A percentile compares a stretch with the other conserved stretches of the same genome.
phyloP scores from a whole-genome alignment of 768 basidiomycete species.

The Tephrocybe sp. region DNA sequence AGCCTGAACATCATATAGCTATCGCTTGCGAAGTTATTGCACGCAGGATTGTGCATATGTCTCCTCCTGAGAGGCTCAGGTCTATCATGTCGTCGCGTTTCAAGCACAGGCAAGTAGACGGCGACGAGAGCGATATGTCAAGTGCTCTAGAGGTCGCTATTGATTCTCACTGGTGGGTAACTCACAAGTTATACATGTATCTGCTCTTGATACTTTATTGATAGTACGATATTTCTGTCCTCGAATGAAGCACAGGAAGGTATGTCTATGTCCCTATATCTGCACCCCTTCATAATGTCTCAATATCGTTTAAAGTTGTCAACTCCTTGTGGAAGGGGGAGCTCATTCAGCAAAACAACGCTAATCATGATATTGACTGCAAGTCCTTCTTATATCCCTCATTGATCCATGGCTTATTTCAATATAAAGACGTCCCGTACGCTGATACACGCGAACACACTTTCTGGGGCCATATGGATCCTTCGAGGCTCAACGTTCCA shows the following conservation, averaged over 20 bases:
- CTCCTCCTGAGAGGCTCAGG: slow-evolving; percentile 61
- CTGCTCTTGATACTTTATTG: background rate
- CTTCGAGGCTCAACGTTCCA: slow-evolving; percentile 79
- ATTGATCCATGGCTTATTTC: background rate
- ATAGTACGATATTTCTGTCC: slow-evolving; percentile 79
- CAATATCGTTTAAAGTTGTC: slow-evolving; percentile 55
- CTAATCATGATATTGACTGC: slow-evolving; percentile 80
- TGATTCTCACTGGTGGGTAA: slow-evolving; percentile 77
- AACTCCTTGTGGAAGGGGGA: slow-evolving; percentile 82
- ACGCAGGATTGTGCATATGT: slow-evolving; percentile 71
- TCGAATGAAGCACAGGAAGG: slow-evolving; percentile 85
- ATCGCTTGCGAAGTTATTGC: slow-evolving; percentile 85
- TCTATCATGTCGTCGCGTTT: slow-evolving; percentile 79
- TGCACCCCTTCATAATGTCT: background rate
- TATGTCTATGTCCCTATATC: slow-evolving; percentile 27
- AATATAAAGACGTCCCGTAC: slow-evolving; percentile 65
- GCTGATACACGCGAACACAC: slow-evolving; percentile 47
- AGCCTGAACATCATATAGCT: slow-evolving; percentile 41
- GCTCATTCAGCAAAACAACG: slow-evolving; percentile 76
- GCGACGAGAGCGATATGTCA: slow-evolving; percentile 68
- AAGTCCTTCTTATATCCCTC: slow-evolving; percentile 17
- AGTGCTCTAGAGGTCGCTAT: slow-evolving; percentile 91
- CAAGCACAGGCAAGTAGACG: slow-evolving; percentile 69
- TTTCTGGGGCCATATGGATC: slow-evolving; percentile 75
- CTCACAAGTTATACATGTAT: background rate